Evolutionary conservation across 192 early-diverging fungal genomes (phyloP), one percentile per base, ranked within the genome.

Genomic region (Dispira simplex): DNA sequence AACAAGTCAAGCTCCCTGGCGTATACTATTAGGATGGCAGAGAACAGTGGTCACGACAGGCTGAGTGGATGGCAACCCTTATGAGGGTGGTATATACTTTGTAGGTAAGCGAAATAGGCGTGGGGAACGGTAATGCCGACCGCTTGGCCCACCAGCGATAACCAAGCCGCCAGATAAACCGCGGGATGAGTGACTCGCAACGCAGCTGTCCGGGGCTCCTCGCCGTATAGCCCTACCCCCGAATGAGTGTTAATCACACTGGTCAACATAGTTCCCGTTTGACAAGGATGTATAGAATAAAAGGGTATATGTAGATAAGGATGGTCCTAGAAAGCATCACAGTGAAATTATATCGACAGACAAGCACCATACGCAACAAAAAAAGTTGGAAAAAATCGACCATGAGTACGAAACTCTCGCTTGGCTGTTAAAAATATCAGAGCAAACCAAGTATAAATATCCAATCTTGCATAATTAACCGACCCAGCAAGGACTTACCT

Each of bases 261-360:
- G 52, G 64, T 67, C 74, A 85, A 72, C 28, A 85, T 32, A 4
- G 65, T 28, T n/a, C 74, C 64, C 18, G 83, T 85, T 26, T 83
- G 74, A 64, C 83, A 85, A 12, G 83, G 83, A 65, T 85, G 83
- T 55, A 85, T 65, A 63, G 74, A 82, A 64, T 70, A 83, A 55
- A 75, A 83, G 0, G 83, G 83, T 0, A 72, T 48, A 11, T 69
- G 68, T 0, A 83, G 55, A 12, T 76, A 46, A 0, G 83, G 83
- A 63, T 85, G 83, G 28, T 85, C 83, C 68, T 77, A 55, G 32
- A 39, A 39, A 39, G 32, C 6, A 6, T 39, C 6, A 39, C 32
- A 6, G 32, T 6, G 32, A 39, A 39, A 39, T 39, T 39, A 39
- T 62, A 63, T 1, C 12, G 68, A 60, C 1, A 66, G 21, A 60